Evolutionary conservation across 306 rosid species (phyloP), one percentile per base, ranked within the genome.

Genomic region (Castanopsis chinensis): DNA sequence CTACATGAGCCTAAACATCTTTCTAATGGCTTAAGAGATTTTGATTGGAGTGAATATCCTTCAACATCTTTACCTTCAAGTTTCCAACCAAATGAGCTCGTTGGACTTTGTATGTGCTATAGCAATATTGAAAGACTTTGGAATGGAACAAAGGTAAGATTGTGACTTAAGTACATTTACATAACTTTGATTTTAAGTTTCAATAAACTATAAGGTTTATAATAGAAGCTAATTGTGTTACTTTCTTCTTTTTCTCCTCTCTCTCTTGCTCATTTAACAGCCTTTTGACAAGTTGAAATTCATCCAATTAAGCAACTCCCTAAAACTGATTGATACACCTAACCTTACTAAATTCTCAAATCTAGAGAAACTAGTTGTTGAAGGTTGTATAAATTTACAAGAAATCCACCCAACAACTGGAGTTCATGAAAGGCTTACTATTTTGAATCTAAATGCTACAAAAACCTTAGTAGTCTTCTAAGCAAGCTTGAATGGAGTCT

Each of bases 401-500:
- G 9, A 5, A 28, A 27, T 60, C 23, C 30, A 60, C 14, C 30
- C 20, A 60, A n/a, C 67, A n/a, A 17, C 21, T n/a, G 33, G 67
- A 19, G 14, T 21, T 9, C 67, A 60, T 11, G 9, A 60, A n/a
- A 60, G 23, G 63, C 67, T 77, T 33, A 12, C 6, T 52, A 23
- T 11, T 7, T 17, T 19, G 25, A 30, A 33, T 19, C 68, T 20
- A 13, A 13, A 3, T 9, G 13, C 3, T 60, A 5, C 23, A n/a
- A n/a, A 60, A 9, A 60, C 1, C 67, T 60, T 60, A 10, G 14
- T 7, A 23, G 4, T n/a, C 67, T 60, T 60, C 67, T 33, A 5
- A 60, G 30, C 23, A 60, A 21, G 11, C 67, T 60, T 23, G 67
- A 60, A 60, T 60, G 85, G 57, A 65, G 70, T 80, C 87, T 43